phyloP scores from a whole-genome alignment of 768 basidiomycete genomes.

The Lenzites betulinus region DNA sequence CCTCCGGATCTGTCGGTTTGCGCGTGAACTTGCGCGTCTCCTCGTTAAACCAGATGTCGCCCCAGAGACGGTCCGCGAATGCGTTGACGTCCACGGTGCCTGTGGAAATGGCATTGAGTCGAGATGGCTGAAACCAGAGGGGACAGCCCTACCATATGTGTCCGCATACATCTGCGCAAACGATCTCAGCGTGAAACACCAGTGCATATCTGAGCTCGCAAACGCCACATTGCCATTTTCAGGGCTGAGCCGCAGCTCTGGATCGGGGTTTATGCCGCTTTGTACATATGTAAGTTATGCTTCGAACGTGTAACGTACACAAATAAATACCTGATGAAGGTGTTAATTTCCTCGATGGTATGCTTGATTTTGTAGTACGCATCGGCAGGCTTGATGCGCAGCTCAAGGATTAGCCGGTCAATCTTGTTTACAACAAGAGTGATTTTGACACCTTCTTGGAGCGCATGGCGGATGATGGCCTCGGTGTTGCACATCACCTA shows the following conservation, averaged over 20 bases:
- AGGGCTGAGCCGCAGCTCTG: conserved; percentile 85
- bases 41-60: conserved; percentile 92
- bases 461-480: conserved; percentile 81
- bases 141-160: conserved; percentile 66
- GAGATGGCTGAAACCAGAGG: background rate
- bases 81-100: conserved; percentile 79
- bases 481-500: conserved; percentile 94
- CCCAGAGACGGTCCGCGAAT: conserved; percentile 94
- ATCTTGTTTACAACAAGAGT: conserved; percentile 97
- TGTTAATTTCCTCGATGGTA: conserved; percentile 98
- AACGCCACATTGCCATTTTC: conserved; percentile 97
- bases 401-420: conserved; percentile 93
- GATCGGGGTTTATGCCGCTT: conserved; percentile 85
- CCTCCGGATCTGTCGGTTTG: conserved; percentile 78
- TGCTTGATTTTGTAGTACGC: conserved; percentile 99
- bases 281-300: background rate
- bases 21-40: conserved; percentile 88
- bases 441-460: conserved; percentile 88
- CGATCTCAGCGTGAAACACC: conserved; percentile 93
- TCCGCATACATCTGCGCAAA: conserved; percentile 98
- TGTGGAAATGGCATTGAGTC: conserved; percentile 25
- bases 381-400: conserved; percentile 92
- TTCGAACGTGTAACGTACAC: background rate
- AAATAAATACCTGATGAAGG: conserved; percentile 78
- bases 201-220: conserved; percentile 95